Evolutionary conservation across 345 rosid genomes (phyloP).

Genomic region (Fremontodendron californicum): DNA sequence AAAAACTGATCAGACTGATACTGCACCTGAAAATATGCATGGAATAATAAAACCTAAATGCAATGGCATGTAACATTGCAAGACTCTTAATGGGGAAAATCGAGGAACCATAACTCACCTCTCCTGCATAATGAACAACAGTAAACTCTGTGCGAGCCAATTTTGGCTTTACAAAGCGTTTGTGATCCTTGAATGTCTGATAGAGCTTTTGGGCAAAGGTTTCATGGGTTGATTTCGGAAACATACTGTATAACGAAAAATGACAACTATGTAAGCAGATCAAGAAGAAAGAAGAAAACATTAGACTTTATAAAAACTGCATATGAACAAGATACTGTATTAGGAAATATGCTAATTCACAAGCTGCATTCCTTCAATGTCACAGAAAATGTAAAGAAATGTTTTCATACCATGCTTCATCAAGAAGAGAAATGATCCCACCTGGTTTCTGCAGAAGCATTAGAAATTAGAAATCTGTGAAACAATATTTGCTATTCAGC

Average conservation of each 20-base stretch:
- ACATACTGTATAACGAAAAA: constrained; percentile 55
- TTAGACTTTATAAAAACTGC: not conserved
- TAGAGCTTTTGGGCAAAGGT: constrained; percentile 85
- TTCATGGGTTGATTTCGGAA: constrained; percentile 87
- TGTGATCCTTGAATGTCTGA: constrained; percentile 70
- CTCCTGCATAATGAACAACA: constrained; percentile 87
- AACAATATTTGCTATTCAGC: not conserved
- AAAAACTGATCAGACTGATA: constrained; percentile 87
- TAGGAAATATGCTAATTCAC: not conserved
- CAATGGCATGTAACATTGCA: not conserved
- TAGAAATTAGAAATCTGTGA: constrained; percentile 22
- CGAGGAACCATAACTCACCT: constrained; percentile 41
- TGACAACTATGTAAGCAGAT: constrained; percentile 17
- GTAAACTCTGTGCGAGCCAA: constrained; percentile 74
- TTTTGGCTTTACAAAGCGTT: constrained; percentile 81
- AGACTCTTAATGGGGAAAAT: constrained; percentile 5
- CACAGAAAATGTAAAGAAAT: constrained; percentile 14
- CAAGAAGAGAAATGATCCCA: constrained; percentile 83
- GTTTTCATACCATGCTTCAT: constrained; percentile 79
- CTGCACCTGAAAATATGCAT: constrained; percentile 61
- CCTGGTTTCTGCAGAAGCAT: constrained; percentile 77
- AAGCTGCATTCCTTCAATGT: not conserved
- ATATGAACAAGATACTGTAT: not conserved
- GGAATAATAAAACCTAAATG: constrained; percentile 19
- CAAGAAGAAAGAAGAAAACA: constrained; percentile 8